Percentiles rank a stretch among this genome's conserved stretches.
Conservation (phyloP, 352 stramenopile genomes). For the Achlya hypogyna region DNA sequence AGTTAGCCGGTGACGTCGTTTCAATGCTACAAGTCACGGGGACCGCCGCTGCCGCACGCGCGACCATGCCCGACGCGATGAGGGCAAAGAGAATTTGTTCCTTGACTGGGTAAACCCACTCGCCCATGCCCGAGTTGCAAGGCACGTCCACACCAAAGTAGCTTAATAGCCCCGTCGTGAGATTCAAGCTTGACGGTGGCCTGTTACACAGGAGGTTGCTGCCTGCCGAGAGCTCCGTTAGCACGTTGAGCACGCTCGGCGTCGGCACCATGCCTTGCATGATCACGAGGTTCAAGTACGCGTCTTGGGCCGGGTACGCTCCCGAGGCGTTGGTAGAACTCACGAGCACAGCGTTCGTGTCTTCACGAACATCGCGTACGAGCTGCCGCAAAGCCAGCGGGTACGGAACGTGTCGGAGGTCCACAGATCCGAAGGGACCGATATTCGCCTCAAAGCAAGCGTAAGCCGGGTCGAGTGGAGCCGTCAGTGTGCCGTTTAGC, state of each 20-base stretch:
- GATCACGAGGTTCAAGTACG: not conserved
- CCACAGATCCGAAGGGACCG: slow-evolving; percentile 6
- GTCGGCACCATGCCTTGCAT: not conserved
- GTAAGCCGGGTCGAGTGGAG: not conserved
- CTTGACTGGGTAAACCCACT: not conserved
- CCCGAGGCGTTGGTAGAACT: not conserved
- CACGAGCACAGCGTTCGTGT: not conserved
- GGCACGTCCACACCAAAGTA: not conserved
- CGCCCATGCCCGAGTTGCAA: not conserved
- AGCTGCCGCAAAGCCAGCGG: not conserved
- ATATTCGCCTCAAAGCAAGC: not conserved
- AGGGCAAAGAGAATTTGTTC: not conserved
- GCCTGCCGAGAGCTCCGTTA: not conserved
- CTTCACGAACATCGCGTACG: not conserved
- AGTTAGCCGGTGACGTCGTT: not conserved
- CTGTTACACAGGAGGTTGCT: not conserved
- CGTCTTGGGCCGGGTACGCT: not conserved
- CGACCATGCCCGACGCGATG: not conserved
- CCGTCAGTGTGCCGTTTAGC: not conserved
- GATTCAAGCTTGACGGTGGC: not conserved
- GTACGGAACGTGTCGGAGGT: not conserved
- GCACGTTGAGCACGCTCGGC: not conserved
- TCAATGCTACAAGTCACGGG: not conserved
- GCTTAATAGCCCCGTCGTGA: not conserved
- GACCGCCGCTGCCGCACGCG: not conserved